A percentile compares a stretch with the other conserved stretches of the same genome.
Conservation (phyloP, 257 asterid genomes). For the Mentha longifolia region DNA sequence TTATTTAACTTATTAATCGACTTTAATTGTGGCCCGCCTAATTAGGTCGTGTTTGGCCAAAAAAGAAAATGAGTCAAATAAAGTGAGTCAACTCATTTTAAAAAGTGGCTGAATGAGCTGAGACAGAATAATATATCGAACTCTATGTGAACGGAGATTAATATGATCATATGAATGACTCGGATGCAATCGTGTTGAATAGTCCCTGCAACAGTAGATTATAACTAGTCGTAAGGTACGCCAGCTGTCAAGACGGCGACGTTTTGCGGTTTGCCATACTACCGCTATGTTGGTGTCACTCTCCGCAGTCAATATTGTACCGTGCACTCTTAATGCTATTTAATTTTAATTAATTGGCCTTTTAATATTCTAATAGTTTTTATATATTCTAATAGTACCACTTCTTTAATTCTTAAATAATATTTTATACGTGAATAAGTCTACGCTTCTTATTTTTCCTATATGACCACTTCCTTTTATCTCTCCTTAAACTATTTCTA, state of each 20-base stretch:
- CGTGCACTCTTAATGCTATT: constrained; percentile 26
- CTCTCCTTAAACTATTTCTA: background rate
- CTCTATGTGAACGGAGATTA: too few species aligned
- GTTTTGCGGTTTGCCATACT: constrained; percentile 37
- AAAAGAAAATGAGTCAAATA: too few species aligned
- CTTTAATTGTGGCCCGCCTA: too few species aligned
- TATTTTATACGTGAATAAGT: too few species aligned
- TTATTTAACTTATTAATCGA: too few species aligned
- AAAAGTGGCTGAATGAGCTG: too few species aligned
- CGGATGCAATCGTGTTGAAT: too few species aligned
- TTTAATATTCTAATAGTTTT: background rate
- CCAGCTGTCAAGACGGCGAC: constrained; percentile 51
- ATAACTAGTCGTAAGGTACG: background rate
- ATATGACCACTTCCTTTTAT: background rate
- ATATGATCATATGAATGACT: too few species aligned
- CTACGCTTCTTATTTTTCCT: background rate
- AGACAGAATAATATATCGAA: too few species aligned
- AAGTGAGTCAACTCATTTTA: too few species aligned
- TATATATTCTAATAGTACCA: background rate
- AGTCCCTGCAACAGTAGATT: too few species aligned
- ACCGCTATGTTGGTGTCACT: constrained; percentile 30
- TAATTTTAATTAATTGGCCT: background rate
- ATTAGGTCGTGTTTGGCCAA: too few species aligned
- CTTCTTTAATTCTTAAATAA: background rate
- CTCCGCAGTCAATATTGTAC: constrained; percentile 32